Base-by-base conservation (phyloP, 225 moss, liverwort and hornwort species). In the Marchantia polymorpha region DNA sequence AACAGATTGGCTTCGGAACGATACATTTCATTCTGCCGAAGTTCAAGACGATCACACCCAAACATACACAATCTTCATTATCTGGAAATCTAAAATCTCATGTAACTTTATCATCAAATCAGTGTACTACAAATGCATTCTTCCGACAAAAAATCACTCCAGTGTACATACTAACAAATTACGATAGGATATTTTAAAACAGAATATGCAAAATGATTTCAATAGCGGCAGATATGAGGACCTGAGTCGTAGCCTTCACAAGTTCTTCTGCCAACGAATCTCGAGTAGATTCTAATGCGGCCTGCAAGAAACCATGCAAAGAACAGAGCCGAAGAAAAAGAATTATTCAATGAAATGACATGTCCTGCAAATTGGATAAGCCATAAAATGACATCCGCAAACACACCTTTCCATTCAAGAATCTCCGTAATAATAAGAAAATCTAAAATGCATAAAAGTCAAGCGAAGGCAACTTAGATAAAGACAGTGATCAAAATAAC, bases 211-310 rank as follows among this genome's bases (percentile, higher is more conserved):
- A 12, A 52, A 13, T 0, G 14, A 56, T 13, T 0, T 73, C 11
- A 54, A 25, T 20, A 10, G 50, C 52, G 53, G 29, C 23, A 22
- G 7, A 22, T 11, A 4, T 20, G 17, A 60, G 26, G 73, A 99
- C 97, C 99, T 99, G 95, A 83, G 99, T 99, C 39, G 92, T 95
- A 58, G 89, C 90, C 81, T 92, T 92, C 29, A 99, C 99, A 63
- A 99, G 92, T 85, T 99, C 99, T 78, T 94, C 95, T 63, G 95
- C 95, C 87, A 99, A 83, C 51, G 99, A 99, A 80, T 99, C 95
- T 74, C 99, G 81, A 64, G 99, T 99, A 79, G 91, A 86, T 82
- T 99, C 99, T 88, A 99, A 82, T 59, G 95, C 86, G 88, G 89
- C 91, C 97, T 99, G 89, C 73, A 64, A 63, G 39, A 23, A 23